Conservation (phyloP, 169 alveolate genomes). For the Toxoplasma gondii region DNA sequence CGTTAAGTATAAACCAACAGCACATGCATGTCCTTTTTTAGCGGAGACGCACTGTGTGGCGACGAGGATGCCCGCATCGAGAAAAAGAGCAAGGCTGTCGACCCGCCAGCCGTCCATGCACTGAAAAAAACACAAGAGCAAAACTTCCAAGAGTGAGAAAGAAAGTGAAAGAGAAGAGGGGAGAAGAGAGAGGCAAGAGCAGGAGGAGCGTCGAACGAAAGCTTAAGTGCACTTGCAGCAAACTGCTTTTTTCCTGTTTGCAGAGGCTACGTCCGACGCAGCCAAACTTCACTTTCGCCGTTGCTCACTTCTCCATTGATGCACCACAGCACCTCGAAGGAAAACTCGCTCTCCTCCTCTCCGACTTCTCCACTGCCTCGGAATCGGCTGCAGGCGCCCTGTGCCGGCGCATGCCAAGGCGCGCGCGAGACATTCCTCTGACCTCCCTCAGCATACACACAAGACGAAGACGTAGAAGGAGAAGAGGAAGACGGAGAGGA, state of each 20-base stretch:
- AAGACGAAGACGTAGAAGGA: neutral
- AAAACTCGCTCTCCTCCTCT: neutral
- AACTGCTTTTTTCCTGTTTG: neutral
- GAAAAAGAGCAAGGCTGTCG: neutral
- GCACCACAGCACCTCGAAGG: conserved; percentile 6
- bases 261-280: neutral
- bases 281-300: neutral
- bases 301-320: neutral
- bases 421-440: neutral
- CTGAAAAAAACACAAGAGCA: neutral
- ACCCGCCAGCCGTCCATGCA: neutral
- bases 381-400: neutral
- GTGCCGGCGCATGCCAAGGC: neutral
- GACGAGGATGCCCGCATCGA: conserved; percentile 16
- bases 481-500: neutral
- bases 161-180: neutral
- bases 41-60: conserved; percentile 17
- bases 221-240: neutral
- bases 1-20: neutral
- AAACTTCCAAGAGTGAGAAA: neutral
- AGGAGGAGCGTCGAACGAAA: neutral
- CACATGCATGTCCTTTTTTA: neutral
- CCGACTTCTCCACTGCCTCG: neutral
- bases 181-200: neutral
- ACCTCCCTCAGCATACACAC: neutral